These are phyloP conservation scores for Wickerhamomyces alni DNA, from an alignment of 805 yeast species.

Conservation along the genomic window DNA sequence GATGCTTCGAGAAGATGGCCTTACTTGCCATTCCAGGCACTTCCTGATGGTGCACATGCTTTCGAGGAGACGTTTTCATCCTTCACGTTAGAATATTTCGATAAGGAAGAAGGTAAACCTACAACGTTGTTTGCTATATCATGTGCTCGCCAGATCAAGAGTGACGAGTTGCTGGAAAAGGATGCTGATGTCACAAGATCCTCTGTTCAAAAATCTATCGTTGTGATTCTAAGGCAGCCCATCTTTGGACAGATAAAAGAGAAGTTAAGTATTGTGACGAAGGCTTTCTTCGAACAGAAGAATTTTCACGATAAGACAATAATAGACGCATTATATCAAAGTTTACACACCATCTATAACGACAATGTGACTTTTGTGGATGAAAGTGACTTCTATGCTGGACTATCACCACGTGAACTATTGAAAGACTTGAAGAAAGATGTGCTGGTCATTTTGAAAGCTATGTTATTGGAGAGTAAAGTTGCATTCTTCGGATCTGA, in stretches of 20 bases:
- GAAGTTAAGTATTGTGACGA: conserved; percentile 83
- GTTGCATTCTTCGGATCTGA: conserved; percentile 74
- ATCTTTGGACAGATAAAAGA: conserved; percentile 85
- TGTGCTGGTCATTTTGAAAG: conserved; percentile 65
- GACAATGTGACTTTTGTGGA: conserved; percentile 21
- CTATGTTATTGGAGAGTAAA: conserved; percentile 67
- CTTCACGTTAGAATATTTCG: conserved; percentile 74
- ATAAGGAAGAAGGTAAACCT: conserved; percentile 31
- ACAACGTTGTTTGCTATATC: conserved; percentile 91
- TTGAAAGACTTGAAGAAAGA: conserved; percentile 53
- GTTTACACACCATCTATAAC: conserved; percentile 41
- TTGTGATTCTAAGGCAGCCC: conserved; percentile 81
- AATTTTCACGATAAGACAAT: conserved; percentile 67
- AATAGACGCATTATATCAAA: conserved; percentile 64
- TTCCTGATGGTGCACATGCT: conserved; percentile 94
- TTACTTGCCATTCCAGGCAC: conserved; percentile 84
- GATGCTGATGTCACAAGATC: conserved; percentile 73
- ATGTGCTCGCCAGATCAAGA: conserved; percentile 78
- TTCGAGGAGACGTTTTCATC: conserved; percentile 91
- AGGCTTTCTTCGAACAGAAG: conserved; percentile 76
- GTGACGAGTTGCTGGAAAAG: conserved; percentile 50
- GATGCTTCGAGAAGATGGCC: conserved; percentile 58
- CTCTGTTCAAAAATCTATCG: conserved; percentile 86
- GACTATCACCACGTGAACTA: conserved; percentile 64
- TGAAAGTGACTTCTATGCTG: conserved; percentile 64